phyloP scores from a whole-genome alignment of 371 early-diverging fungal genomes.

The Blakeslea trispora region DNA sequence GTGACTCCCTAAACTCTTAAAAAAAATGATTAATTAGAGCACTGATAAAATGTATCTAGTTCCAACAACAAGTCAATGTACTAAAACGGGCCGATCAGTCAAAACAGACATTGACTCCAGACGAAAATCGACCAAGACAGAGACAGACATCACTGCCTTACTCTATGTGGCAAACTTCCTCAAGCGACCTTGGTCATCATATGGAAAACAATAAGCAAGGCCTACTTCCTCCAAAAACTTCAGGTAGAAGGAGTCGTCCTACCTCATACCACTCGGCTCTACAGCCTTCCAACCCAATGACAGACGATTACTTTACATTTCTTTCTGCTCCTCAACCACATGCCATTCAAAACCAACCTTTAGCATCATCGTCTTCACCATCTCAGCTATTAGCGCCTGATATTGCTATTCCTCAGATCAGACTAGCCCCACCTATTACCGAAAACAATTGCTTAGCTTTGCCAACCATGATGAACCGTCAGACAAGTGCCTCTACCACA shows the following conservation, averaged over 20 bases:
- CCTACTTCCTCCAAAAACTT: slow-evolving; percentile 5
- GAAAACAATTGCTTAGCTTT: not conserved
- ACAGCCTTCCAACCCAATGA: not conserved
- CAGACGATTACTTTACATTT: slow-evolving; percentile 45
- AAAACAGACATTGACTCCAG: slow-evolving; percentile 1
- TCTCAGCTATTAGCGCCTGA: slow-evolving; percentile 4
- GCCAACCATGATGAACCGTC: not conserved
- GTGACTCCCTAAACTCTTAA: slow-evolving; percentile 18
- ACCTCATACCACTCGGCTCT: not conserved
- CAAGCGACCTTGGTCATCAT: not conserved
- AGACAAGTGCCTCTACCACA: not conserved
- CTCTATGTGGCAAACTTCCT: slow-evolving; percentile 22
- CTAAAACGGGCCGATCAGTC: slow-evolving; percentile 35
- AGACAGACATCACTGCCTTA: slow-evolving; percentile 40
- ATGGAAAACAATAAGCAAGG: not conserved
- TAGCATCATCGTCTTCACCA: not conserved
- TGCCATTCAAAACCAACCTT: slow-evolving; percentile 4
- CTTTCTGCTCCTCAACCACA: slow-evolving; percentile 27
- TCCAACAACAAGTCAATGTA: slow-evolving; percentile 38
- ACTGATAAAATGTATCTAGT: slow-evolving; percentile 28
- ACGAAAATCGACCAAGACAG: slow-evolving; percentile 11
- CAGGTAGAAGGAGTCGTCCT: not conserved
- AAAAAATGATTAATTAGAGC: not conserved
- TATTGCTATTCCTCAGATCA: slow-evolving; percentile 39
- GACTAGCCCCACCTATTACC: slow-evolving; percentile 37